Conservation (phyloP, 495 filamentous ascomycete species). For the Amniculicola lignicola region DNA sequence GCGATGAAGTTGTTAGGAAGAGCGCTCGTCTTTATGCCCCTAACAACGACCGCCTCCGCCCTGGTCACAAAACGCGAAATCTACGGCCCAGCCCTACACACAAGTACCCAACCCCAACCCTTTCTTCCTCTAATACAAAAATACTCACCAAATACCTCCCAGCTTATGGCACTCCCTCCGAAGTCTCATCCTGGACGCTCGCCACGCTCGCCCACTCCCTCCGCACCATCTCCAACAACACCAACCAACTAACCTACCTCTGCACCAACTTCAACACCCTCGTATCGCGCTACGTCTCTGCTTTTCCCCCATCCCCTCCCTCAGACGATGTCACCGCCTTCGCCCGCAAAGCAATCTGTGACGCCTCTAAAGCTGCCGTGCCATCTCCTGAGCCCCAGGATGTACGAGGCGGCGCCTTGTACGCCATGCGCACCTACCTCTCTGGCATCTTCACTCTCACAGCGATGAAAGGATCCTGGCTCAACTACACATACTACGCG, state of each 20-base stretch:
- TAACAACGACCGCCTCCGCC: too few relatives aligned
- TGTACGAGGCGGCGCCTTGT: background rate
- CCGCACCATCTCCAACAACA: background rate
- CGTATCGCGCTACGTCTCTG: background rate
- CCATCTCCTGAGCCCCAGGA: background rate
- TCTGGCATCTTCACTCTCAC: background rate
- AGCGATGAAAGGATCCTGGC: background rate
- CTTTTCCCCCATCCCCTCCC: constrained; percentile 3
- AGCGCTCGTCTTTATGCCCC: too few relatives aligned
- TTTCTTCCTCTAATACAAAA: too few relatives aligned
- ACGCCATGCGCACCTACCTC: background rate
- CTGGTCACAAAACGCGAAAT: too few relatives aligned
- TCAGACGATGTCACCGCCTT: background rate
- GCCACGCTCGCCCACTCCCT: constrained; percentile 1
- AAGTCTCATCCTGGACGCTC: constrained; percentile 2
- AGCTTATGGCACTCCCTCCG: too few relatives aligned
- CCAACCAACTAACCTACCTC: constrained; percentile 4
- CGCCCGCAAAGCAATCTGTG: constrained; percentile 7
- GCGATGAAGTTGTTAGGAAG: too few relatives aligned
- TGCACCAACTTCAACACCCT: background rate
- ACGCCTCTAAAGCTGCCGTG: background rate
- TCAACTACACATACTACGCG: constrained; percentile 1
- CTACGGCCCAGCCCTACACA: too few relatives aligned
- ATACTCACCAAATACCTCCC: too few relatives aligned
- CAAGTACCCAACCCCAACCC: too few relatives aligned